Conservation (phyloP, 495 filamentous ascomycete species). For the Ascobolus immersus region DNA sequence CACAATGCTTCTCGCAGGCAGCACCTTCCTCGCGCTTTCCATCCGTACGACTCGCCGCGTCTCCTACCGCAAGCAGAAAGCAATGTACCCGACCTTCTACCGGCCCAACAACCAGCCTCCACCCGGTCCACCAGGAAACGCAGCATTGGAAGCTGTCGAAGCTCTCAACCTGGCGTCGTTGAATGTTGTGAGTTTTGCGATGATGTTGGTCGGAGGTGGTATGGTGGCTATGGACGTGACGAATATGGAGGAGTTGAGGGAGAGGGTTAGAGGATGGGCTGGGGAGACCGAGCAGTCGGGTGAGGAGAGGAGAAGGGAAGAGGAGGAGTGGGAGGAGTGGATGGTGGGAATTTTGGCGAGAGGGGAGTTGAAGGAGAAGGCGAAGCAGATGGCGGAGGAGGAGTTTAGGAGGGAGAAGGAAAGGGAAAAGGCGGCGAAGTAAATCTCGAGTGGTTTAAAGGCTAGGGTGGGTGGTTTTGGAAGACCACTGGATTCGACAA, state of each 20-base stretch:
- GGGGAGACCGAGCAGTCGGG: constrained; percentile 14
- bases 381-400: constrained; percentile 13
- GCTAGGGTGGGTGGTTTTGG: no score
- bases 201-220: constrained; percentile 30
- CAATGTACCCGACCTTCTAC: constrained; percentile 29
- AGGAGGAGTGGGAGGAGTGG: constrained; percentile 31
- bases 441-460: no score
- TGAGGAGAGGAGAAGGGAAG: constrained; percentile 20
- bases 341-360: constrained; percentile 27
- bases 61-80: constrained; percentile 20
- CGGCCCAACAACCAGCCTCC: constrained; percentile 15
- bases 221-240: constrained; percentile 34
- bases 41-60: constrained; percentile 34
- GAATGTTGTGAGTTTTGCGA: constrained; percentile 31
- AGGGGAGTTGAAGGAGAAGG: constrained; percentile 22
- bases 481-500: no score
- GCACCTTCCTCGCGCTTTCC: constrained; percentile 35
- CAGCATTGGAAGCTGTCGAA: constrained; percentile 33
- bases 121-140: constrained; percentile 18
- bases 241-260: constrained; percentile 30
- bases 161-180: constrained; percentile 41
- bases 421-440: not conserved
- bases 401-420: constrained; percentile 15
- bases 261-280: constrained; percentile 21
- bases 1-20: constrained; percentile 31